A percentile compares a stretch with the other conserved stretches of the same genome.
These are phyloP conservation scores for Podila epigama DNA, from an alignment of 192 early-diverging fungal genomes.

Conservation along the genomic window DNA sequence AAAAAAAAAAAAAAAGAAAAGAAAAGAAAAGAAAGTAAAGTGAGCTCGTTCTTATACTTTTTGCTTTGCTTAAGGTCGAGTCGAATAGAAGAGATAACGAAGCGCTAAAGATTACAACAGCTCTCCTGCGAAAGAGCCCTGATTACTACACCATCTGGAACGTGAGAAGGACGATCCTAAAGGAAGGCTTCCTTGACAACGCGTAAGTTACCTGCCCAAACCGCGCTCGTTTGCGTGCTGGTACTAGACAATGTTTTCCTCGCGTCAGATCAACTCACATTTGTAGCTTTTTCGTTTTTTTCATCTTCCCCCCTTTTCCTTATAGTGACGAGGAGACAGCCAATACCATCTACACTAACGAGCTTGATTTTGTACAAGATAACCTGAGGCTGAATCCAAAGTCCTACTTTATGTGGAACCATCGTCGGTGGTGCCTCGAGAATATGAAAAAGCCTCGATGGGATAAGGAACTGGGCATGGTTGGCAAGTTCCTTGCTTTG, in stretches of 20 bases:
- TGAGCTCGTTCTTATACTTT: background rate
- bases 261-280: constrained; percentile 6
- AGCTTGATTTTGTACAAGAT: constrained; percentile 81
- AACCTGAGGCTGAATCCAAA: constrained; percentile 84
- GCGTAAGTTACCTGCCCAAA: constrained; percentile 5
- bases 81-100: constrained; percentile 50
- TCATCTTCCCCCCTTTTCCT: background rate
- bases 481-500: constrained; percentile 78
- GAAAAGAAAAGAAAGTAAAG: background rate
- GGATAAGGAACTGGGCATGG: constrained; percentile 79
- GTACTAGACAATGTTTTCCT: constrained; percentile 7
- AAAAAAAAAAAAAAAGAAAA: too few relatives aligned
- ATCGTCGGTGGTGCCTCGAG: constrained; percentile 90
- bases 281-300: background rate
- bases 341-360: constrained; percentile 57
- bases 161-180: constrained; percentile 78
- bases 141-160: constrained; percentile 98
- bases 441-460: constrained; percentile 79
- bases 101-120: constrained; percentile 70
- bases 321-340: constrained; percentile 48
- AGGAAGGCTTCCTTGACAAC: constrained; percentile 52
- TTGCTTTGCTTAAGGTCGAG: constrained; percentile 22
- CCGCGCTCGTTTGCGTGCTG: background rate
- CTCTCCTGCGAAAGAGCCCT: constrained; percentile 82
- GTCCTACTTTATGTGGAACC: constrained; percentile 98